A percentile compares a stretch with the other conserved stretches of the same genome.
phyloP scores from a whole-genome alignment of 1,284 basidiomycete genomes.

The Tremellales sp. region DNA sequence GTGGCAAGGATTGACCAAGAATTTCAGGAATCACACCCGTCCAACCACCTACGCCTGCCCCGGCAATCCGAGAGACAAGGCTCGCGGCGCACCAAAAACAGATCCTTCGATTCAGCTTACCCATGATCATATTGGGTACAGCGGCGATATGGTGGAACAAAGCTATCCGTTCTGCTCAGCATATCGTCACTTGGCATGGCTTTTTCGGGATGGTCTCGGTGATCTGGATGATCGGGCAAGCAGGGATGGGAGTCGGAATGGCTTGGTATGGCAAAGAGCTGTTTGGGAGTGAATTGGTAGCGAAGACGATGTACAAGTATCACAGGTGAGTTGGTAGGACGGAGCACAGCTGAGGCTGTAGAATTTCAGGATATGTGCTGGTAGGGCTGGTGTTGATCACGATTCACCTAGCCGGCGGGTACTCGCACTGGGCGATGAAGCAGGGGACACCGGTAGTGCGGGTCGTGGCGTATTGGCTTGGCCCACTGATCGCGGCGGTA shows the following conservation, averaged over 20 bases:
- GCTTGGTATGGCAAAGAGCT: slow-evolving; percentile 27
- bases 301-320: slow-evolving; percentile 44
- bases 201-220: slow-evolving; percentile 31
- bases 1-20: too few relatives aligned
- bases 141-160: slow-evolving; percentile 47
- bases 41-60: slow-evolving; percentile 36
- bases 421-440: slow-evolving; percentile 33
- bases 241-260: slow-evolving; percentile 28
- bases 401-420: slow-evolving; percentile 38
- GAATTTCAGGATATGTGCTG: slow-evolving; percentile 42
- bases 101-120: slow-evolving; percentile 32
- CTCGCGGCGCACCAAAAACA: slow-evolving; percentile 40
- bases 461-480: slow-evolving; percentile 37
- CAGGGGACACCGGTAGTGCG: slow-evolving; percentile 13
- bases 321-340: slow-evolving; percentile 34
- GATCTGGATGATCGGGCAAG: slow-evolving; percentile 38
- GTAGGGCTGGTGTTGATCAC: slow-evolving; percentile 33
- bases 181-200: slow-evolving; percentile 45
- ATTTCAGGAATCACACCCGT: slow-evolving; percentile 36
- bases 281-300: slow-evolving; percentile 32
- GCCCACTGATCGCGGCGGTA: slow-evolving; percentile 30
- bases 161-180: slow-evolving; percentile 30
- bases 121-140: slow-evolving; percentile 35
- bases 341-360: slow-evolving; percentile 1
- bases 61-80: slow-evolving; percentile 15